Conservation (phyloP, 2,329 filamentous ascomycete genomes). For the Metarhizium robertsii region DNA sequence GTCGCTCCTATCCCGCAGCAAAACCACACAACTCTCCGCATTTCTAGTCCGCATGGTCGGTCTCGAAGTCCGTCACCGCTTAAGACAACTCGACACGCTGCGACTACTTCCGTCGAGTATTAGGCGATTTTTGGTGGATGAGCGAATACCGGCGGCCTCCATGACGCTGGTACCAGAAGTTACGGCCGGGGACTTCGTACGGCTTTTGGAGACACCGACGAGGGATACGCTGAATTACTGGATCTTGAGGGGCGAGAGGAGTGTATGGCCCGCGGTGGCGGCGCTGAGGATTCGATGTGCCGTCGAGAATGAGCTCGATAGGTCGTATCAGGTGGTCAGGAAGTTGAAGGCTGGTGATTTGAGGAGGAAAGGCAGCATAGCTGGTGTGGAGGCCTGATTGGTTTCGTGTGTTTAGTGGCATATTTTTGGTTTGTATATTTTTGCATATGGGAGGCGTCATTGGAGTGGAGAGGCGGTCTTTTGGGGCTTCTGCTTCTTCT, state of each 20-base stretch:
- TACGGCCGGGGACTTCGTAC: slow-evolving; percentile 60
- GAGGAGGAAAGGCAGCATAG: slow-evolving; percentile 34
- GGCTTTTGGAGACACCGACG: slow-evolving; percentile 76
- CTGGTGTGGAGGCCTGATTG: slow-evolving; percentile 11
- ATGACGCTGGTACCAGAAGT: slow-evolving; percentile 79
- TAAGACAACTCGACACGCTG: slow-evolving; percentile 72
- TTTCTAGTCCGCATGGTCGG: slow-evolving; percentile 60
- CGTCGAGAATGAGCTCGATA: slow-evolving; percentile 80
- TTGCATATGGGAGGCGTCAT: not conserved
- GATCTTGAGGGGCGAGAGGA: slow-evolving; percentile 75
- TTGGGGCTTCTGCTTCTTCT: no score
- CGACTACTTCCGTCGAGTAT: slow-evolving; percentile 61
- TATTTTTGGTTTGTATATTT: not conserved
- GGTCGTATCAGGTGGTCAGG: slow-evolving; percentile 72
- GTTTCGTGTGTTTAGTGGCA: not conserved
- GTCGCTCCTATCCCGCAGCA: slow-evolving; percentile 49
- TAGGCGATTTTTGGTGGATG: slow-evolving; percentile 71
- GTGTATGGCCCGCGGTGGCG: slow-evolving; percentile 83
- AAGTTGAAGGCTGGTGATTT: slow-evolving; percentile 46
- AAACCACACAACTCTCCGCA: slow-evolving; percentile 46
- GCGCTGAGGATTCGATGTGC: slow-evolving; percentile 74
- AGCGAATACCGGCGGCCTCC: slow-evolving; percentile 67
- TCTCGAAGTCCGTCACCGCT: slow-evolving; percentile 69
- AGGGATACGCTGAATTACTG: slow-evolving; percentile 69
- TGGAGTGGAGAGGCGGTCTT: not conserved